Conservation (phyloP, 164 flowering plant genomes). For the Santalum album region DNA sequence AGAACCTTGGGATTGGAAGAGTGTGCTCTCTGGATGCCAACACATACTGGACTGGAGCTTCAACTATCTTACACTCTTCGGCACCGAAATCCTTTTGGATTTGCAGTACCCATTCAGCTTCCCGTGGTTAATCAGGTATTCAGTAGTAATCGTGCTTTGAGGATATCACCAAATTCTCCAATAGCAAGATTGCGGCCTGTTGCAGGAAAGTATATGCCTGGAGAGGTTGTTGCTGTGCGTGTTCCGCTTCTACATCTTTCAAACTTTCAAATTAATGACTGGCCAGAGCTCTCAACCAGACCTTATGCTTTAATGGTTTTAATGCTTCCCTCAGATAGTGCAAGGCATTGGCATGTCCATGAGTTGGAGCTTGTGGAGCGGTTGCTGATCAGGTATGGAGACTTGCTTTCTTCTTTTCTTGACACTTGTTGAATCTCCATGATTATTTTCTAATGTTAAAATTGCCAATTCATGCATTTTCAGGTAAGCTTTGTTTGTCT, state of each 20-base stretch:
- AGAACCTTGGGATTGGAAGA: constrained; percentile 76
- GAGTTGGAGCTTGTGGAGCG: constrained; percentile 90
- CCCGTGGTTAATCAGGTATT: constrained; percentile 71
- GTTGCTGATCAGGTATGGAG: constrained; percentile 80
- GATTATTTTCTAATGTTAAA: no score
- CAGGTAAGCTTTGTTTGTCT: no score
- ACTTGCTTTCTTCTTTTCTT: constrained; percentile 2
- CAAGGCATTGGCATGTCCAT: constrained; percentile 81
- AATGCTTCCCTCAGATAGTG: constrained; percentile 85
- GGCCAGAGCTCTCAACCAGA: constrained; percentile 76
- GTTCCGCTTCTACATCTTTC: constrained; percentile 79
- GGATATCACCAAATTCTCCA: constrained; percentile 62
- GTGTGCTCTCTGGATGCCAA: constrained; percentile 92
- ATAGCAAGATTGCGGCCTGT: constrained; percentile 58
- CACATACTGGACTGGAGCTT: constrained; percentile 64
- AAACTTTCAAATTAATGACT: constrained; percentile 64
- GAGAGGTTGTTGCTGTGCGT: constrained; percentile 84
- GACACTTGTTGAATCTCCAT: neutral
- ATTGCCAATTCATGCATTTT: no score
- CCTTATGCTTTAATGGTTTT: constrained; percentile 83
- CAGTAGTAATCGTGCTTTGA: constrained; percentile 52
- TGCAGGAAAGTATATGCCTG: constrained; percentile 55
- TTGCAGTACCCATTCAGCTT: constrained; percentile 68
- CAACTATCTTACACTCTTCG: constrained; percentile 76
- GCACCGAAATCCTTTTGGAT: constrained; percentile 58